Percentiles rank a stretch among this genome's conserved stretches.
phyloP scores from a whole-genome alignment of 2,329 filamentous ascomycete genomes.

The Microsporum ferrugineum region DNA sequence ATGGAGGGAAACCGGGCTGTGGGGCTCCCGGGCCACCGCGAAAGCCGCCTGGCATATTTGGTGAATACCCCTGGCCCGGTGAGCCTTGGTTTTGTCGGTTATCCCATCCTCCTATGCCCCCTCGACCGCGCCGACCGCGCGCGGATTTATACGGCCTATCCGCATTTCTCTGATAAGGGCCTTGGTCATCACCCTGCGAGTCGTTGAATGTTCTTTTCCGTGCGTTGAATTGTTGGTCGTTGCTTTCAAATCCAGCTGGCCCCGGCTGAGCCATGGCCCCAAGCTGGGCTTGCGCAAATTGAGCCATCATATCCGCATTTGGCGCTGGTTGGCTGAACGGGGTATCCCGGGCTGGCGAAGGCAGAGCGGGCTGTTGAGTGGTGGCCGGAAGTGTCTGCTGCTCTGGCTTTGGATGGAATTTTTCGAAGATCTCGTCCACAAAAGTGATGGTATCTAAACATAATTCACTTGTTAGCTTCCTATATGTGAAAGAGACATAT shows the following conservation, averaged over 20 bases:
- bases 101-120: conserved; percentile 26
- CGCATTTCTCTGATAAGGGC: conserved; percentile 27
- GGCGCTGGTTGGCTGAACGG: conserved; percentile 13
- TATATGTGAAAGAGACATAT: not conserved
- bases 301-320: conserved; percentile 7
- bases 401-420: conserved; percentile 37
- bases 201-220: conserved; percentile 46
- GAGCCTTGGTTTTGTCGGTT: conserved; percentile 25
- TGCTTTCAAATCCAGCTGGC: conserved; percentile 13
- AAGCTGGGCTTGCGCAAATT: not conserved
- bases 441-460: conserved; percentile 40
- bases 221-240: conserved; percentile 24
- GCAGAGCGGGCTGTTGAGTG: conserved; percentile 13
- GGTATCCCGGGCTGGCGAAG: conserved; percentile 17
- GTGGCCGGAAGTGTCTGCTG: not conserved
- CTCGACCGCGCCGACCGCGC: conserved; percentile 27
- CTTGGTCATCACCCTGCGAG: conserved; percentile 36
- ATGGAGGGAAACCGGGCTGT: conserved; percentile 37
- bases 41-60: conserved; percentile 10
- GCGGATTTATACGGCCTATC: conserved; percentile 40
- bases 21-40: conserved; percentile 28
- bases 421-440: conserved; percentile 45
- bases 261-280: not conserved
- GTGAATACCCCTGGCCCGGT: conserved; percentile 19
- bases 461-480: not conserved